phyloP scores from a whole-genome alignment of 176 grass and related monocot species.

The Aegilops umbellulata region DNA sequence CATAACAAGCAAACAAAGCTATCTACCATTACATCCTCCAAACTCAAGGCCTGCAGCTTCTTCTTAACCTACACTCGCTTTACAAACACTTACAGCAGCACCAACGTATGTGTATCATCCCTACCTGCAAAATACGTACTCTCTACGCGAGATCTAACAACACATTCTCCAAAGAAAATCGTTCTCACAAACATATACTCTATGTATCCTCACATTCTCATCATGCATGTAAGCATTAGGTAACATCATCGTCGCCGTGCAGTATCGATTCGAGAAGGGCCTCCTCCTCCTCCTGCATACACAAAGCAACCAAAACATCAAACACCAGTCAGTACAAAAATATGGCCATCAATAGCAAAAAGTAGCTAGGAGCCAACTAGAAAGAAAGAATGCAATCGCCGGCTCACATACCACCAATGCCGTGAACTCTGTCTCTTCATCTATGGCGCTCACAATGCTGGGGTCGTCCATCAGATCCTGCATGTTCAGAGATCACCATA shows the following conservation, averaged over 20 bases:
- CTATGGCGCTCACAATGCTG: constrained; percentile 50
- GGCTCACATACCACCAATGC: constrained; percentile 69
- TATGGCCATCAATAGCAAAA: background rate
- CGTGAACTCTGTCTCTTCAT: constrained; percentile 93
- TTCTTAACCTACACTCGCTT: too few relatives aligned
- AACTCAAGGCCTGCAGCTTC: too few relatives aligned
- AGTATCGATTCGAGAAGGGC: constrained; percentile 71
- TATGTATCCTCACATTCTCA: too few relatives aligned
- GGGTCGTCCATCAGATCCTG: constrained; percentile 87
- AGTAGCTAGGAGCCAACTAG: background rate
- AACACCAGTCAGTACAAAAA: background rate
- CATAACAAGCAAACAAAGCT: too few relatives aligned
- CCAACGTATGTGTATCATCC: too few relatives aligned
- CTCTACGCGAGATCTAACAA: too few relatives aligned
- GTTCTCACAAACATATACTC: too few relatives aligned
- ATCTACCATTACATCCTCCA: too few relatives aligned
- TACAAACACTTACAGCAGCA: too few relatives aligned
- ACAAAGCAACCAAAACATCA: background rate
- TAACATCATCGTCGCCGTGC: constrained; percentile 47
- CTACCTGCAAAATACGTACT: too few relatives aligned
- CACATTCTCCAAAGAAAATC: too few relatives aligned
- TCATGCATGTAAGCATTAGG: background rate
- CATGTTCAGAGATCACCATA: constrained; percentile 1
- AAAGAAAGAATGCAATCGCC: background rate
- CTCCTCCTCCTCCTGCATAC: constrained; percentile 62